These are phyloP conservation scores for Paecilomyces fulvus DNA, from an alignment of 2,329 filamentous ascomycete species.

Conservation along the genomic window DNA sequence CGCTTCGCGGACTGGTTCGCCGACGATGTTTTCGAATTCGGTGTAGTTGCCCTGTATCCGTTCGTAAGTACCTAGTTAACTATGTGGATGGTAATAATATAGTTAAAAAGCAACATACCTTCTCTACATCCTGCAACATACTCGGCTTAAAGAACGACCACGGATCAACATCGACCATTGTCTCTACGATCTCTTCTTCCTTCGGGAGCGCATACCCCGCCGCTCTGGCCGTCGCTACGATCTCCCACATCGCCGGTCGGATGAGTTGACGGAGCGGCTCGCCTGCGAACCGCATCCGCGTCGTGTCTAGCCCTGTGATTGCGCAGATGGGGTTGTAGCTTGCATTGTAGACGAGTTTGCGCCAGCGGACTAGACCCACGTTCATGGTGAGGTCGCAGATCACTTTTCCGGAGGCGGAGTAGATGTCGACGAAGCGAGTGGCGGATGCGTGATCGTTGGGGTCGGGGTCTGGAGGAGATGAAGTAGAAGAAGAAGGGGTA, in stretches of 20 bases:
- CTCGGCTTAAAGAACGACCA: constrained; percentile 44
- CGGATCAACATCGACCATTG: constrained; percentile 43
- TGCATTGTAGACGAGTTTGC: constrained; percentile 42
- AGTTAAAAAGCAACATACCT: constrained; percentile 21
- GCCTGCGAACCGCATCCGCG: constrained; percentile 40
- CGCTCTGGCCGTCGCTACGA: constrained; percentile 36
- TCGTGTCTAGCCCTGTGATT: constrained; percentile 44
- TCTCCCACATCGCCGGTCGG: constrained; percentile 42
- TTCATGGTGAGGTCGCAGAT: constrained; percentile 30
- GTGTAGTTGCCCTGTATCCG: constrained; percentile 42
- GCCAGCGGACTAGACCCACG: constrained; percentile 22
- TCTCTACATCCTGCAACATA: constrained; percentile 47
- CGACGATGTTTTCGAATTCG: constrained; percentile 47
- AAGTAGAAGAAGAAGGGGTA: not conserved
- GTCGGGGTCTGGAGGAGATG: not conserved
- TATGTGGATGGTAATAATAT: too few species aligned
- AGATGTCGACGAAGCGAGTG: constrained; percentile 39
- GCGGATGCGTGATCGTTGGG: constrained; percentile 19
- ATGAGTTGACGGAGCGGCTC: constrained; percentile 40
- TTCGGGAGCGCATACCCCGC: constrained; percentile 36
- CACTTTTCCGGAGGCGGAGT: constrained; percentile 40
- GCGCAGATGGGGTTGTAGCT: constrained; percentile 47
- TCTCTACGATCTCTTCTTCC: constrained; percentile 31
- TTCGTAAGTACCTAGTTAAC: not conserved
- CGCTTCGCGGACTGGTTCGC: constrained; percentile 45